Evolutionary conservation across 768 basidiomycete species (phyloP).

Genomic region (Psilocybe tampanensis): DNA sequence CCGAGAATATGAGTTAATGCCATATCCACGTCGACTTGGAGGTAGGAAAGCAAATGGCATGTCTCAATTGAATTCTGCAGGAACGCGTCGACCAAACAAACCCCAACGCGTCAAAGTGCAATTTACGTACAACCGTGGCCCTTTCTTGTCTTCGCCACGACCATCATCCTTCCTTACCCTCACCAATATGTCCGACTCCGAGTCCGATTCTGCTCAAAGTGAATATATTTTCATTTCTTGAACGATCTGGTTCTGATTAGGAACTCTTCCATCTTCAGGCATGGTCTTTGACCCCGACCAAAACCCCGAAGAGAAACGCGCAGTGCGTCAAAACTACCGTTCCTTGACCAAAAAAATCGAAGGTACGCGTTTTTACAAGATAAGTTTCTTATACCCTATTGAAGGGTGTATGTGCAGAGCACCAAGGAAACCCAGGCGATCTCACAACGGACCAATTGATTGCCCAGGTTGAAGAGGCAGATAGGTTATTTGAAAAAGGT

Average conservation of each 20-base stretch:
- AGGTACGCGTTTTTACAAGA: constrained; percentile 43
- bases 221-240: not conserved
- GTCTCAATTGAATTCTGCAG: too few relatives aligned
- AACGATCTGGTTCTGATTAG: too few relatives aligned
- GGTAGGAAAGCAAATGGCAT: too few relatives aligned
- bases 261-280: too few relatives aligned
- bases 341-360: constrained; percentile 62
- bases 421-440: constrained; percentile 56
- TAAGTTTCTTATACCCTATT: too few relatives aligned
- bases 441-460: constrained; percentile 58
- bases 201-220: constrained; percentile 27
- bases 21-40: not conserved
- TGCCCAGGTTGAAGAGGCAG: constrained; percentile 56
- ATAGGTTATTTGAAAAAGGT: constrained; percentile 70
- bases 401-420: constrained; percentile 29
- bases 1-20: not conserved
- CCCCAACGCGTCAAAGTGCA: constrained; percentile 34
- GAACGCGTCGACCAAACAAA: constrained; percentile 34
- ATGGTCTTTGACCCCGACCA: constrained; percentile 82
- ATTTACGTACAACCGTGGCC: constrained; percentile 6
- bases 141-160: not conserved
- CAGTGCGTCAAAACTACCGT: constrained; percentile 74
- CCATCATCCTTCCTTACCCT: not conserved
- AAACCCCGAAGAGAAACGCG: constrained; percentile 77
- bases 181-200: constrained; percentile 31